Conservation (phyloP, 371 early-diverging fungal genomes). For the Phascolomyces articulosus region DNA sequence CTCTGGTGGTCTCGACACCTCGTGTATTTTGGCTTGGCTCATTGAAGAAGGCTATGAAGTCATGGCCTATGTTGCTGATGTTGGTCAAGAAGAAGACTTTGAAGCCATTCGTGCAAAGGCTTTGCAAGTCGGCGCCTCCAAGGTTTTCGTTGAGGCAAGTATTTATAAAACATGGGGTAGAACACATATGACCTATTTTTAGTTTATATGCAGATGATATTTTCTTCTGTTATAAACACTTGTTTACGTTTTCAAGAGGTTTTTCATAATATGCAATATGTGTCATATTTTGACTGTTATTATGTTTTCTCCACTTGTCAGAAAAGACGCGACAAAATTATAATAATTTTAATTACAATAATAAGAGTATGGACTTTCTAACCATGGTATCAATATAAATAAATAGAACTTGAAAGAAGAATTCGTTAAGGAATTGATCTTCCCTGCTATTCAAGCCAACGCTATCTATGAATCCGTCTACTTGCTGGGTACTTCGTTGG, state of each 20-base stretch:
- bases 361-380: no score
- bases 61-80: constrained; percentile 95
- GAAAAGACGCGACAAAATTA: no score
- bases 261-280: not conserved
- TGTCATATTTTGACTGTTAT: no score
- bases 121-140: constrained; percentile 88
- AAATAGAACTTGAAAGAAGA: constrained; percentile 85
- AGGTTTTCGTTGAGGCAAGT: constrained; percentile 90
- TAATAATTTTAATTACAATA: no score
- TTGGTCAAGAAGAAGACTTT: constrained; percentile 98
- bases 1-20: constrained; percentile 98
- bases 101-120: constrained; percentile 93
- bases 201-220: no score
- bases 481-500: constrained; percentile 95
- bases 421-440: constrained; percentile 93
- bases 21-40: constrained; percentile 97
- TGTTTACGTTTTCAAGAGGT: no score
- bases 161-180: no score
- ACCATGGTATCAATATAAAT: no score
- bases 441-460: constrained; percentile 94
- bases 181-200: no score
- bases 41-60: constrained; percentile 98
- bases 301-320: no score
- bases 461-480: constrained; percentile 95
- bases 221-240: no score